Evolutionary conservation across 1,284 basidiomycete genomes (phyloP), one percentile per base, ranked within the genome.

Genomic region (Ceratobasidium sp.): DNA sequence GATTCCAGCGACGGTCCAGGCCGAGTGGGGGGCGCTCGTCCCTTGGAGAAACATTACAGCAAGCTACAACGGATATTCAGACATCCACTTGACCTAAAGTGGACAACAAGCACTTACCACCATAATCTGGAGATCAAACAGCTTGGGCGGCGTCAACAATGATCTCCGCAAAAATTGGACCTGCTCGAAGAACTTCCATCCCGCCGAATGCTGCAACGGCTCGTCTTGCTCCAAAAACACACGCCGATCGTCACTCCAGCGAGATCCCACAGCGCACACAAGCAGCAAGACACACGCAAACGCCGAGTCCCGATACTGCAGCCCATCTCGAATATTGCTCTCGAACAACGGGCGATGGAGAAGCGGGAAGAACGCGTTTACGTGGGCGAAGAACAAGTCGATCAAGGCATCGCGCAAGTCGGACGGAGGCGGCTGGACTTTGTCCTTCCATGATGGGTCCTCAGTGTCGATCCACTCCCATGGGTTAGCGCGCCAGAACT

Each of bases 291-390:
- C 87, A 21, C 86, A 86, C 16, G 87, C 91, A 79, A 95, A 94
- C 14, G 86, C 82, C 7, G 83, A 72, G 78, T 93, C 88, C 11
- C 80, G 84, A 14, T 83, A 80, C 79, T 94, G 89, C 23, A 89
- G 79, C 2, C 86, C 85, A 8, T 87, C 84, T n/a, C 80, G 80
- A 52, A 92, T 81, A 52, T 85, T 83, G n/a, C 82, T 81, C 74
- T 92, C 87, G 76, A 96, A 95, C 28, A 88, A 89, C 1, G 88
- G 88, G 0, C 88, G 87, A 79, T 96, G 94, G 2, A 97, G 82
- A n/a, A 96, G 82, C 3, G 93, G 92, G 35, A 87, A 81, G 76
- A 88, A 85, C 1, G 81, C 77, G 78, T 95, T 93, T 76, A 87
- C 80, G 58, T 87, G 79, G 0, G 77, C 76, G 78, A 96, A 96